phyloP scores from a whole-genome alignment of 2,329 filamentous ascomycete species.

The Thermoascus crustaceus region DNA sequence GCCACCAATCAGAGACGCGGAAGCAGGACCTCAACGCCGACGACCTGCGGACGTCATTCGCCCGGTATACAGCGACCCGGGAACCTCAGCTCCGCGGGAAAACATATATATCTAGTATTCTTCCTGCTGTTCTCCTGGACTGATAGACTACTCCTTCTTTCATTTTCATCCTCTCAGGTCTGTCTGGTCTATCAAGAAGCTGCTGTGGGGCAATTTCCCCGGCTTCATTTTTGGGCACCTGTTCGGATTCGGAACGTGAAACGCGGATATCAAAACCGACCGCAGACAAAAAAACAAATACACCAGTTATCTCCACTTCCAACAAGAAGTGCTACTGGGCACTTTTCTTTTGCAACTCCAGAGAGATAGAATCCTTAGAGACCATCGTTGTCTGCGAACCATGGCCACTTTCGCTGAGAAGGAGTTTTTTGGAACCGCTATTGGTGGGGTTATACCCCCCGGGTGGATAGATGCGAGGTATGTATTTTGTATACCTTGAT shows the following conservation, averaged over 20 bases:
- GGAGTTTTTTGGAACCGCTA: constrained; percentile 29
- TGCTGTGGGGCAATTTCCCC: no score
- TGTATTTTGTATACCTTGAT: constrained; percentile 6
- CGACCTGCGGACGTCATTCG: constrained; percentile 15
- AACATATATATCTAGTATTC: neutral
- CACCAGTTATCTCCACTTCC: no score
- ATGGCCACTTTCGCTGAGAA: constrained; percentile 20
- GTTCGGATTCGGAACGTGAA: no score
- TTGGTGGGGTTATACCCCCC: constrained; percentile 24
- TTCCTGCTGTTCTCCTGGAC: constrained; percentile 1
- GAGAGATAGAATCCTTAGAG: neutral
- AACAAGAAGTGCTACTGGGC: no score
- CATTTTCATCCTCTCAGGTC: no score
- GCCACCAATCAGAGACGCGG: constrained; percentile 1
- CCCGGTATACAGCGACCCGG: no score
- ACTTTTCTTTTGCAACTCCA: neutral
- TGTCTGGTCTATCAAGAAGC: no score
- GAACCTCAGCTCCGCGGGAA: neutral
- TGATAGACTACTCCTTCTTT: no score
- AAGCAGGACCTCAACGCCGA: neutral
- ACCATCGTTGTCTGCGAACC: neutral
- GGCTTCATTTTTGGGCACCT: no score
- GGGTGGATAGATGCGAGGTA: constrained; percentile 32
- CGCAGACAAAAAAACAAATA: no score
- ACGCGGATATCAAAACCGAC: no score